A percentile compares a stretch with the other conserved stretches of the same genome.
Conservation (phyloP, 768 basidiomycete genomes). For the Kwoniella dejecticola region DNA sequence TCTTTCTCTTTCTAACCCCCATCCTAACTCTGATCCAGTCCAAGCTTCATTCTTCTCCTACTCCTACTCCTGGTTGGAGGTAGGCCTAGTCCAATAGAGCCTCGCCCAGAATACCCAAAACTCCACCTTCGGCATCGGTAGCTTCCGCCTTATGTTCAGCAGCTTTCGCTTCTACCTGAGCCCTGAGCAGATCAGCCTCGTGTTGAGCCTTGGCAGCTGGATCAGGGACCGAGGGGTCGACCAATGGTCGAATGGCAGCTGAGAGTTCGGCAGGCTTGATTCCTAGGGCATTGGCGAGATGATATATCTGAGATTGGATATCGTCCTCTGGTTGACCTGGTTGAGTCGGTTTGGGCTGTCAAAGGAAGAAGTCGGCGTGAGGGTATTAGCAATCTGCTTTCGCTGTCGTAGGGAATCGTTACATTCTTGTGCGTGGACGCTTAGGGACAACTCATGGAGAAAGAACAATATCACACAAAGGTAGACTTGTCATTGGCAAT, state of each 20-base stretch:
- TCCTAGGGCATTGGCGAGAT: slow-evolving; percentile 47
- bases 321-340: slow-evolving; percentile 18
- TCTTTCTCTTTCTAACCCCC: background rate
- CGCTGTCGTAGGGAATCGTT: too few species aligned
- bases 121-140: slow-evolving; percentile 55
- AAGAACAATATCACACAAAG: too few species aligned
- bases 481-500: too few species aligned
- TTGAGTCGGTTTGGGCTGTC: slow-evolving; percentile 11
- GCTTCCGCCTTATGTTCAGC: slow-evolving; percentile 77
- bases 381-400: background rate
- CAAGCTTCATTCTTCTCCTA: too few species aligned
- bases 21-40: too few species aligned
- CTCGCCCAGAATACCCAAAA: slow-evolving; percentile 50
- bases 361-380: background rate
- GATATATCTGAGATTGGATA: slow-evolving; percentile 50
- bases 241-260: slow-evolving; percentile 51
- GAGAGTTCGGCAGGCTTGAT: slow-evolving; percentile 52
- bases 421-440: too few species aligned
- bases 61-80: background rate
- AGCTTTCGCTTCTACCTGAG: slow-evolving; percentile 62
- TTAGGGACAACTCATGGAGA: too few species aligned
- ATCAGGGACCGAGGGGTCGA: slow-evolving; percentile 53
- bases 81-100: slow-evolving; percentile 48
- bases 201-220: slow-evolving; percentile 47
- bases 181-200: slow-evolving; percentile 42